These are phyloP conservation scores for Candida multigemmis DNA, from an alignment of 805 yeast genomes.

Conservation along the genomic window DNA sequence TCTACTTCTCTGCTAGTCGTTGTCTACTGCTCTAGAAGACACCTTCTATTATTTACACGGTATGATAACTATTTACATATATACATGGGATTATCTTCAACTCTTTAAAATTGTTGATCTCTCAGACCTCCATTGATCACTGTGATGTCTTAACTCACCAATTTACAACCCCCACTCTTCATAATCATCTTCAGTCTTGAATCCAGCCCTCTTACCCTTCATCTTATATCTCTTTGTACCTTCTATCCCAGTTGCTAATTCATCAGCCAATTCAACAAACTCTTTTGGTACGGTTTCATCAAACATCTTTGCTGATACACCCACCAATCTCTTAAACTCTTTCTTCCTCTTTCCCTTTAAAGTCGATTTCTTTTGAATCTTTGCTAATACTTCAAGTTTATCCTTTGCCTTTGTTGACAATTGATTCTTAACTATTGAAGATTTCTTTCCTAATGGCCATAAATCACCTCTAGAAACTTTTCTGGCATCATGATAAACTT, in stretches of 20 bases:
- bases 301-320: slow-evolving; percentile 16
- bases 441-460: slow-evolving; percentile 54
- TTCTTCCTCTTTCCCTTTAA: slow-evolving; percentile 25
- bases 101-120: no score
- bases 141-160: no score
- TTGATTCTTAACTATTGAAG: slow-evolving; percentile 19
- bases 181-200: slow-evolving; percentile 9
- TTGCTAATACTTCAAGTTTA: slow-evolving; percentile 25
- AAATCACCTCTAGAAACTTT: slow-evolving; percentile 78
- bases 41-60: no score
- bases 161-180: no score
- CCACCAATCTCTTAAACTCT: slow-evolving; percentile 20
- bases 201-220: slow-evolving; percentile 17
- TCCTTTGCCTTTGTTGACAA: slow-evolving; percentile 20
- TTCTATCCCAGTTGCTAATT: slow-evolving; percentile 23
- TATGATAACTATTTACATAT: no score
- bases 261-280: slow-evolving; percentile 15
- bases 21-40: no score
- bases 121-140: no score
- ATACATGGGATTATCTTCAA: no score
- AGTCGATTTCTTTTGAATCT: slow-evolving; percentile 28
- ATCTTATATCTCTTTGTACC: slow-evolving; percentile 18
- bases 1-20: no score
- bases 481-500: slow-evolving; percentile 82
- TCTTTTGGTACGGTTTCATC: slow-evolving; percentile 11